Conservation (phyloP, 352 stramenopile genomes). For the Phytophthora boehmeriae region DNA sequence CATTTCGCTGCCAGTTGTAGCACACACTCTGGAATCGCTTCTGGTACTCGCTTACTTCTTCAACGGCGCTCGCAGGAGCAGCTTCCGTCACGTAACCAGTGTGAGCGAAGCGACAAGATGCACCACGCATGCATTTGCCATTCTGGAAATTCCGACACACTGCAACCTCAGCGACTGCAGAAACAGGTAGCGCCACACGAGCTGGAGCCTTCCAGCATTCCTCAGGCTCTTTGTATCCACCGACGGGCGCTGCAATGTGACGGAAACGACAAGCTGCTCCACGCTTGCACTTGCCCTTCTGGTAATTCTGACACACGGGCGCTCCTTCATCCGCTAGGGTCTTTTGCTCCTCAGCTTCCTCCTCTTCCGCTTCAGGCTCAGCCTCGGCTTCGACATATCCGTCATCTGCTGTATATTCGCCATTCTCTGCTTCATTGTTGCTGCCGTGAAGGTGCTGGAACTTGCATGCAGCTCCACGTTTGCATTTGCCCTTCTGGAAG, state of each 20-base stretch:
- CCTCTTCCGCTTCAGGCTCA: no score
- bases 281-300: slow-evolving; percentile 76
- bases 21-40: slow-evolving; percentile 70
- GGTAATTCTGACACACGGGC: slow-evolving; percentile 68
- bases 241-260: slow-evolving; percentile 38
- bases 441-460: slow-evolving; percentile 57
- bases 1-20: slow-evolving; percentile 65
- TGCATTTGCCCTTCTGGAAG: slow-evolving; percentile 79
- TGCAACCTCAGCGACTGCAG: slow-evolving; percentile 50
- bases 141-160: slow-evolving; percentile 60
- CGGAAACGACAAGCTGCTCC: slow-evolving; percentile 63
- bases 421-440: slow-evolving; percentile 12
- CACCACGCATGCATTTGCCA: slow-evolving; percentile 48
- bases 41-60: slow-evolving; percentile 67
- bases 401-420: slow-evolving; percentile 7
- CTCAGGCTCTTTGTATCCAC: slow-evolving; percentile 14
- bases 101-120: slow-evolving; percentile 66
- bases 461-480: slow-evolving; percentile 58
- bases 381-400: slow-evolving; percentile 9
- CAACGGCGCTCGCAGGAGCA: slow-evolving; percentile 32
- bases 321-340: slow-evolving; percentile 50
- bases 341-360: slow-evolving; percentile 33
- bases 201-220: slow-evolving; percentile 31
- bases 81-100: slow-evolving; percentile 32
- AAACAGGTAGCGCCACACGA: slow-evolving; percentile 42